Evolutionary conservation across 768 basidiomycete genomes (phyloP), one percentile per base, ranked within the genome.

Genomic region (Butyriboletus loyo): DNA sequence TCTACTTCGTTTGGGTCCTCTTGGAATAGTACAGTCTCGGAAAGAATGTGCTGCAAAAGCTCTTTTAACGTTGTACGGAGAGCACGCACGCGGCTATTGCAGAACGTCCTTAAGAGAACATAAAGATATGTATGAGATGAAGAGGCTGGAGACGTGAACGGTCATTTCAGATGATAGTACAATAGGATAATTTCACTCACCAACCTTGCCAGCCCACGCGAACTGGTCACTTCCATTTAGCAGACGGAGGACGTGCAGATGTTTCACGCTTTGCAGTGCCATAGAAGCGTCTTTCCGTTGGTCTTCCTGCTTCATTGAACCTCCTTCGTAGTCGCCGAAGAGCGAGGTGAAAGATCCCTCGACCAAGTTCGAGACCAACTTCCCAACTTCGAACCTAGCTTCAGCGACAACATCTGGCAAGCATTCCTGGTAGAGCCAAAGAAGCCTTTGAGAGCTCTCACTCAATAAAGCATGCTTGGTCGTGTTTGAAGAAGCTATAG

Each of bases 381-480:
- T 92, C 2, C 91, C 91, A 34, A 87, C 82, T 66, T 98, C 95
- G 60, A 95, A 98, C 45, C 85, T 77, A 25, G 84, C 83, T 66
- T 94, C 92, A 0, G 83, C 81, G 4, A 89, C 86, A 1, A 92
- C 70, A 1, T 78, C 73, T 0, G 92, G 90, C 27, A 95, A 68
- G 53, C 83, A 85, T 22, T 77, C 77, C 59, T 96, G 90, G 65
- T 97, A 98, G 45, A 95, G 75, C 81, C 87, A 89, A 54, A 97
- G 72, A 37, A 98, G 68, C 25, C 93, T 71, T 58, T 93, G 83
- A 1, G 93, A 84, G 45, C 81, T 79, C 71, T 98, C 95, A 0
- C 85, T 80, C 27, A 97, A 71, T 55, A 98, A 67, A 0, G 83
- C 82, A 0, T 68, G 70, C 66, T 74, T 81, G 49, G 72, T 75